These are phyloP conservation scores for Colletotrichum truncatum DNA, from an alignment of 2,329 filamentous ascomycete genomes.

Conservation along the genomic window DNA sequence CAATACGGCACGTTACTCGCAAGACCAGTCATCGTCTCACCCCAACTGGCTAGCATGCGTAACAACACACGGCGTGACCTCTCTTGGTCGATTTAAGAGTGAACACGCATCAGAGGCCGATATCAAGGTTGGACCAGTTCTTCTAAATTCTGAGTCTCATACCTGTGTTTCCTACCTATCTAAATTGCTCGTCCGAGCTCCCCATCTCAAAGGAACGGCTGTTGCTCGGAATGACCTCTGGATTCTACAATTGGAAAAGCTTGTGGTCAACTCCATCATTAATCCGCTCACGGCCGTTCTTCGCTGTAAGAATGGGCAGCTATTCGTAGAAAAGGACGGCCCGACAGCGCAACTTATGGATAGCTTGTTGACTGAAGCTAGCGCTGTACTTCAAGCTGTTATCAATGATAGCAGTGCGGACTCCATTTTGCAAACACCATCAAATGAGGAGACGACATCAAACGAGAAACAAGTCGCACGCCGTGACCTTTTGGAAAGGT, in stretches of 20 bases:
- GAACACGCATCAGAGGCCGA: slow-evolving; percentile 61
- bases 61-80: slow-evolving; percentile 65
- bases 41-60: slow-evolving; percentile 80
- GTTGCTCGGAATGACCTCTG: slow-evolving; percentile 57
- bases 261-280: slow-evolving; percentile 82
- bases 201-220: slow-evolving; percentile 50
- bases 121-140: slow-evolving; percentile 57
- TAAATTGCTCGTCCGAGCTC: slow-evolving; percentile 50
- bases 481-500: slow-evolving; percentile 44
- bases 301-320: slow-evolving; percentile 78
- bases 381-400: slow-evolving; percentile 74
- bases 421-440: slow-evolving; percentile 44
- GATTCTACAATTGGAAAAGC: slow-evolving; percentile 82
- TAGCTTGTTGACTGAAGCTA: slow-evolving; percentile 77
- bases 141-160: slow-evolving; percentile 35
- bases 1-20: slow-evolving; percentile 48
- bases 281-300: slow-evolving; percentile 87
- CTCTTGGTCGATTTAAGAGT: slow-evolving; percentile 59
- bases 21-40: slow-evolving; percentile 32
- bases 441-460: neutral
- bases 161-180: slow-evolving; percentile 46
- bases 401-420: slow-evolving; percentile 61
- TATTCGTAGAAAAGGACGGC: slow-evolving; percentile 67
- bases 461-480: neutral
- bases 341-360: slow-evolving; percentile 70